Base-by-base conservation (phyloP, 495 filamentous ascomycete genomes). In the Daldinia childiae region DNA sequence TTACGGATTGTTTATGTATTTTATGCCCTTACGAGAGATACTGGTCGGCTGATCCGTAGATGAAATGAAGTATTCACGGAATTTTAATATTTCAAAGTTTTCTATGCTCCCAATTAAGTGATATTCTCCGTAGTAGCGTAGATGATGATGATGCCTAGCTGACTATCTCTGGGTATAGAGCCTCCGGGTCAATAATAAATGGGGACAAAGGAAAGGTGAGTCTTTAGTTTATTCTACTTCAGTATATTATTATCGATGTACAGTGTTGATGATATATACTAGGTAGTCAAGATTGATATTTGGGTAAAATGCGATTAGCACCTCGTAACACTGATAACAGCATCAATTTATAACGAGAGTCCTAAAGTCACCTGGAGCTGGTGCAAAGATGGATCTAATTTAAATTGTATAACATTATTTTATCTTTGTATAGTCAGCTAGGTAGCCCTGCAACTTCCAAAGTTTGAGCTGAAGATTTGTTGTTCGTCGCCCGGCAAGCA, bases 381-480 rank as follows among this genome's bases (percentile, higher is more conserved):
- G 4, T 30, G 26, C 24, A 12, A 15, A 9, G 7, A 54, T 17
- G 8, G 1, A 26, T 51, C 19, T 11, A 12, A 26, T 29, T n/a
- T 54, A 17, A 3, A 3, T 54, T 30, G 2, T 17, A 30, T 54
- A n/a, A 17, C 11, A 30, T 12, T 38, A 64, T 27, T 15, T 3
- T 27, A 34, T 32, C n/a, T 73, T 24, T 51, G 3, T 63, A 68
- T 72, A 76, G 29, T 70, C 71, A 9, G 73, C 73, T 63, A 91
- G 32, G 68, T 87, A 92, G 0, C 86, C 88, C 69, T 92, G 87
- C 15, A 94, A 73, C 71, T 87, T 90, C 91, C 91, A 93, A 45
- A 95, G 70, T 45, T 81, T 74, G 68, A 87, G 54, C 77, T 93
- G 83, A 45, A 88, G 66, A 7, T 84, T 72, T 7, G 86, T 59